Percentiles rank a stretch among this genome's conserved stretches.
These are phyloP conservation scores for Colletotrichum costaricense DNA, from an alignment of 2,329 filamentous ascomycete genomes.

Conservation along the genomic window DNA sequence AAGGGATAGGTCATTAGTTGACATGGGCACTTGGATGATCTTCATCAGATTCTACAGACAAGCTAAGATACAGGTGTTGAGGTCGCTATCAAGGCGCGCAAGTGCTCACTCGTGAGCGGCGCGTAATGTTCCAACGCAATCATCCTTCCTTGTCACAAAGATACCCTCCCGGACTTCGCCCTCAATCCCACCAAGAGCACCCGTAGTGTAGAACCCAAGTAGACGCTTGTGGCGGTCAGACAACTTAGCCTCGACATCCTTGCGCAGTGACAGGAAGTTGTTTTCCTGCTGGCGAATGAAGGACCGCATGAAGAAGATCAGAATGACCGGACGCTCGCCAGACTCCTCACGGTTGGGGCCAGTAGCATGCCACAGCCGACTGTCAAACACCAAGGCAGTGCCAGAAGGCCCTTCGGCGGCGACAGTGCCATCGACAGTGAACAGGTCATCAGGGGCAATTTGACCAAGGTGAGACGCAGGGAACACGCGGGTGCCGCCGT, in stretches of 20 bases:
- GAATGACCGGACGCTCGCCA: conserved; percentile 15
- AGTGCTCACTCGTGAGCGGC: too few species aligned
- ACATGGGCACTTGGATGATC: too few species aligned
- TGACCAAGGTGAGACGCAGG: background rate
- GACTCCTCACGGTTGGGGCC: conserved; percentile 8
- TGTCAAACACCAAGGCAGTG: background rate
- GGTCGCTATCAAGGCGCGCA: too few species aligned
- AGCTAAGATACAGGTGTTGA: too few species aligned
- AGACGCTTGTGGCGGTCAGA: conserved; percentile 8
- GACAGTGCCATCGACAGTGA: conserved; percentile 4
- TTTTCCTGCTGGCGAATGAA: conserved; percentile 23
- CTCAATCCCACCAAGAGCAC: too few species aligned
- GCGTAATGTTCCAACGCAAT: too few species aligned
- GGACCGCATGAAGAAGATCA: conserved; percentile 18
- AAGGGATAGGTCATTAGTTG: too few species aligned
- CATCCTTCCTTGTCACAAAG: too few species aligned
- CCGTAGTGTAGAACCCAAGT: too few species aligned
- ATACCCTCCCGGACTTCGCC: too few species aligned
- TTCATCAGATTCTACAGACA: too few species aligned
- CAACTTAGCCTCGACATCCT: conserved; percentile 23
- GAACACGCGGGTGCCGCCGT: background rate
- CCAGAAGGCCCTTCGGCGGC: background rate
- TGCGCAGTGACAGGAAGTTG: conserved; percentile 18
- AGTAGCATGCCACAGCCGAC: conserved; percentile 4
- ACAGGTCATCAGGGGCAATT: background rate